phyloP scores from a whole-genome alignment of 805 yeast genomes.

The Wickerhamiella azymoides region DNA sequence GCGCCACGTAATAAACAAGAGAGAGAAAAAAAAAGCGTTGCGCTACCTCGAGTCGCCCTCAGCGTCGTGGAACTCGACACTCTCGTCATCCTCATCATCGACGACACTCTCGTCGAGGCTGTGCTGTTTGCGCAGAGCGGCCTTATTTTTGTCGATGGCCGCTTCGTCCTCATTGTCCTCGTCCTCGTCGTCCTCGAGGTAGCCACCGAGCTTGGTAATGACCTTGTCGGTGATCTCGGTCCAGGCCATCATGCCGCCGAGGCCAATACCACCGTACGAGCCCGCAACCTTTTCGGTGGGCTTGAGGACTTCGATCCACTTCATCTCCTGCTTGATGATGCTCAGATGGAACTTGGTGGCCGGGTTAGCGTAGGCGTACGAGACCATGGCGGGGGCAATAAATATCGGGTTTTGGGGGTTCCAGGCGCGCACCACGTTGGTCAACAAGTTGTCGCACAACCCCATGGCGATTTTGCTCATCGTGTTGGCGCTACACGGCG shows the following conservation, averaged over 20 bases:
- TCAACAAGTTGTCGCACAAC: constrained; percentile 78
- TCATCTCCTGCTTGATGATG: constrained; percentile 75
- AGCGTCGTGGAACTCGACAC: constrained; percentile 34
- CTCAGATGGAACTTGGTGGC: constrained; percentile 73
- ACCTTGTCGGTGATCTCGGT: constrained; percentile 81
- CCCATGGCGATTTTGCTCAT: constrained; percentile 82
- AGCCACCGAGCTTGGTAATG: constrained; percentile 53
- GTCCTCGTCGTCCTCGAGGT: constrained; percentile 42
- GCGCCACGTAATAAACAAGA: no score
- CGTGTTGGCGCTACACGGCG: constrained; percentile 92
- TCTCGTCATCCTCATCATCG: constrained; percentile 30
- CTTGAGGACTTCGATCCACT: constrained; percentile 83
- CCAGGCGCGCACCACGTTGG: constrained; percentile 91
- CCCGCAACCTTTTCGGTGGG: constrained; percentile 92
- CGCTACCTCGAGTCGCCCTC: constrained; percentile 25
- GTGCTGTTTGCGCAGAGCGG: constrained; percentile 15
- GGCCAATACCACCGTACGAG: constrained; percentile 92
- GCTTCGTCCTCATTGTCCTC: constrained; percentile 35
- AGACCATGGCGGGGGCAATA: constrained; percentile 92
- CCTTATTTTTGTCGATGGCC: constrained; percentile 24
- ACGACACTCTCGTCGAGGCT: constrained; percentile 23
- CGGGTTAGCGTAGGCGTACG: constrained; percentile 79
- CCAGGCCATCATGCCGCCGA: constrained; percentile 99
- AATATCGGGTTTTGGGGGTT: constrained; percentile 79
- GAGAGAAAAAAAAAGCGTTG: no score